Percentiles rank a stretch among this genome's conserved stretches.
Evolutionary conservation across 1,284 basidiomycete species (phyloP).

Genomic region (Macrocybe sp.): DNA sequence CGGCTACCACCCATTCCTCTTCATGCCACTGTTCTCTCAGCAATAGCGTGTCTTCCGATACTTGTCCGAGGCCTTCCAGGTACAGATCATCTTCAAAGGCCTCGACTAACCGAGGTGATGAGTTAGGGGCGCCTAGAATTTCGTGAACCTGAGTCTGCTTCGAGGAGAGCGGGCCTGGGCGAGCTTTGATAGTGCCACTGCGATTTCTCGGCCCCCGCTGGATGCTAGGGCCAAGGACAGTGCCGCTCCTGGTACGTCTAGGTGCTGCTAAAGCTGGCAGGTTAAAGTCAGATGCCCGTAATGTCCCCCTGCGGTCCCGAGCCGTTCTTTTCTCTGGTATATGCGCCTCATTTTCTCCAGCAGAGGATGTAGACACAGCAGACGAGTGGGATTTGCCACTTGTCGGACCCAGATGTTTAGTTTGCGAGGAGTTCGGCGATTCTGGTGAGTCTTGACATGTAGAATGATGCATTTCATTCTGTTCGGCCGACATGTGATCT

Average conservation of each 20-base stretch:
- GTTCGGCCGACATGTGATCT: too few species aligned
- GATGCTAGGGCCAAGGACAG: slow-evolving; percentile 20
- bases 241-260: slow-evolving; percentile 3
- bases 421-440: too few species aligned
- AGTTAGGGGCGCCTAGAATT: not conserved
- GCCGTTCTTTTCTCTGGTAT: slow-evolving; percentile 15
- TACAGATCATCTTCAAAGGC: not conserved
- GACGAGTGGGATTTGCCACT: too few species aligned
- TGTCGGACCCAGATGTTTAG: too few species aligned
- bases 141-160: slow-evolving; percentile 6
- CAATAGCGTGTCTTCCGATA: slow-evolving; percentile 14
- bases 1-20: slow-evolving; percentile 24
- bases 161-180: slow-evolving; percentile 3
- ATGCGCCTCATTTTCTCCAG: not conserved
- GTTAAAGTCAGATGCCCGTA: slow-evolving; percentile 40
- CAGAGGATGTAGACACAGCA: not conserved
- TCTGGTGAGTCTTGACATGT: too few species aligned
- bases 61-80: slow-evolving; percentile 7
- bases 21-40: slow-evolving; percentile 19
- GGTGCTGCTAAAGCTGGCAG: slow-evolving; percentile 7
- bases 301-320: slow-evolving; percentile 42
- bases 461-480: too few species aligned
- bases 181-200: slow-evolving; percentile 18
- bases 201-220: slow-evolving; percentile 32
- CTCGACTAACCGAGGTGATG: not conserved